Evolutionary conservation across 306 rosid genomes (phyloP).

Genomic region (Lathyrus aphaca): DNA sequence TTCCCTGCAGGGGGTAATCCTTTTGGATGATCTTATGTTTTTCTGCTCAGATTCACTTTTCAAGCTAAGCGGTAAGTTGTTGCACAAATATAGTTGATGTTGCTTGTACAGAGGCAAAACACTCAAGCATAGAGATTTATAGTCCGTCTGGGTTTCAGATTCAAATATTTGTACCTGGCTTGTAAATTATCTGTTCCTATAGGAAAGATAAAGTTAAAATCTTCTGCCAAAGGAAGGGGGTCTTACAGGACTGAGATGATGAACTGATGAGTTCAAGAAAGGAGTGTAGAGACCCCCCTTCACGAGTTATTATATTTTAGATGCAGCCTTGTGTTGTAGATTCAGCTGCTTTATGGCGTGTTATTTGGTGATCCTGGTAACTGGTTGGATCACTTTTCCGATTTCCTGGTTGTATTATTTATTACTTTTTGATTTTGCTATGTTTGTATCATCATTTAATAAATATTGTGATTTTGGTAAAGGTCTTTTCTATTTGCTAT

Average conservation of each 20-base stretch:
- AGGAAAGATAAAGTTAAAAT: slow-evolving; percentile 35
- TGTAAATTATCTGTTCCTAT: slow-evolving; percentile 51
- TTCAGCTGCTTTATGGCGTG: slow-evolving; percentile 34
- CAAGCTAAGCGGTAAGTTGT: slow-evolving; percentile 51
- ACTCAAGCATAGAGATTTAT: slow-evolving; percentile 41
- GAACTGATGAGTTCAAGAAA: slow-evolving; percentile 36
- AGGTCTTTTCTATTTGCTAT: slow-evolving; percentile 3
- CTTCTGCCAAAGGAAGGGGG: background rate
- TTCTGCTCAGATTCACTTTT: slow-evolving; percentile 25
- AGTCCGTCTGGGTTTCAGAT: slow-evolving; percentile 19
- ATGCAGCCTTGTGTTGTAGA: slow-evolving; percentile 34
- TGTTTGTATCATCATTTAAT: slow-evolving; percentile 43
- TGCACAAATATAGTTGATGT: slow-evolving; percentile 59
- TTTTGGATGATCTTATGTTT: slow-evolving; percentile 58
- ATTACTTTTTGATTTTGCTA: background rate
- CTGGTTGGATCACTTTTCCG: slow-evolving; percentile 20
- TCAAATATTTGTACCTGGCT: slow-evolving; percentile 39
- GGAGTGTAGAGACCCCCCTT: slow-evolving; percentile 19
- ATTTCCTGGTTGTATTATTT: no score
- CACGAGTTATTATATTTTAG: slow-evolving; percentile 18
- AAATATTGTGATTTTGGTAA: slow-evolving; percentile 27
- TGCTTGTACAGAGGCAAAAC: slow-evolving; percentile 34
- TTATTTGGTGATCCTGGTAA: slow-evolving; percentile 28
- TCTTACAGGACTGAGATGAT: slow-evolving; percentile 6
- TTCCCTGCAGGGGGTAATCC: slow-evolving; percentile 78